Percentiles rank a stretch among this genome's conserved stretches.
These are phyloP conservation scores for Zygosaccharomyces lentus DNA, from an alignment of 805 yeast genomes.

Conservation along the genomic window DNA sequence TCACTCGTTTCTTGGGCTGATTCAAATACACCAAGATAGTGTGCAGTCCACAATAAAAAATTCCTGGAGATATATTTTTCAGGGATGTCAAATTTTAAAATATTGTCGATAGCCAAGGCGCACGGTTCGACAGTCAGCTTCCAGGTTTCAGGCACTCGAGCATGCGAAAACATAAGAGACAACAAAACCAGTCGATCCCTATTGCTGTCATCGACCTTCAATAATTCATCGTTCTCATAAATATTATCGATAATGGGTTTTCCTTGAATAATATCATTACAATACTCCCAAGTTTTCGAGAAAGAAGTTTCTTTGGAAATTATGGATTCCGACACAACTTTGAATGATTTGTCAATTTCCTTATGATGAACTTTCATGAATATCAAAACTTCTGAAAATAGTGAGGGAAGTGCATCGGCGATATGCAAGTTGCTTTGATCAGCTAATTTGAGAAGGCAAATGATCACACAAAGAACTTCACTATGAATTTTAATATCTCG, in stretches of 20 bases:
- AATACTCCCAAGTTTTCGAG: conserved; percentile 13
- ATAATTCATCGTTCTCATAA: conserved; percentile 14
- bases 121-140: conserved; percentile 6
- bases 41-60: conserved; percentile 19
- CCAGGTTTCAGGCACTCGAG: conserved; percentile 9
- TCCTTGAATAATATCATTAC: conserved; percentile 16
- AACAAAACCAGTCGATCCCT: conserved; percentile 13
- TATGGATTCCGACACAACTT: conserved; percentile 3
- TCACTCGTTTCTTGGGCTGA: conserved; percentile 2
- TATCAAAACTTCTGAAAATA: conserved; percentile 16
- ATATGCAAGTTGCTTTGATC: conserved; percentile 1
- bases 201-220: conserved; percentile 8
- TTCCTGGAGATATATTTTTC: conserved; percentile 11
- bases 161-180: conserved; percentile 18
- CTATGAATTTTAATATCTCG: conserved; percentile 11
- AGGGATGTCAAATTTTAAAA: conserved; percentile 8
- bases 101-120: conserved; percentile 2
- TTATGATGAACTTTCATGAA: not conserved
- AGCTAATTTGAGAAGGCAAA: conserved; percentile 9
- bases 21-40: conserved; percentile 10
- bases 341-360: conserved; percentile 2
- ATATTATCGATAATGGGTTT: conserved; percentile 6
- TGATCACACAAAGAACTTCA: conserved; percentile 16
- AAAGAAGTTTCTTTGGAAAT: not conserved
- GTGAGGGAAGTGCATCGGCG: conserved; percentile 14